Evolutionary conservation across 2,329 filamentous ascomycete genomes (phyloP), one percentile per base, ranked within the genome.

Genomic region (Hymenoscyphus albidus): DNA sequence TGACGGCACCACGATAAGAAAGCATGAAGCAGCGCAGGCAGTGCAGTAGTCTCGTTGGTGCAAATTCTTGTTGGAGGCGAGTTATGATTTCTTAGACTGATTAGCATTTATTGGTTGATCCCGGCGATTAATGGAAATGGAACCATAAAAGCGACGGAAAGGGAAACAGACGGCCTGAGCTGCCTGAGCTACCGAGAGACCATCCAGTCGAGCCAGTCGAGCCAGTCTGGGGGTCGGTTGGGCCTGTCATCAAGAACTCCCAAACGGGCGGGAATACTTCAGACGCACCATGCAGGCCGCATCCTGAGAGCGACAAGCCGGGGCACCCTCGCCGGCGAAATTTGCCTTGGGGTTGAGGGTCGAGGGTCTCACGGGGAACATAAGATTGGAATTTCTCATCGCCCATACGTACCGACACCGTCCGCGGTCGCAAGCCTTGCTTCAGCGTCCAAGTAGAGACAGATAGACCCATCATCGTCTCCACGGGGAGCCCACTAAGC

Each of bases 141-240:
- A 10, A 35, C 35, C 6, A 7, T 35, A 35, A 35, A 7, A 35
- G 6, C 6, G 35, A 10, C 32, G 12, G 14, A 58, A 27, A 39
- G 62, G 27, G 64, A 70, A 68, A 68, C 65, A 67, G 62, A 39
- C 14, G 62, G 61, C 32, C 40, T 64, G 32, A 22, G 38, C 55
- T 64, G 22, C 56, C 27, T 22, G 22, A 22, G 22, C 22, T 22
- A 22, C 22, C 27, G 27, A 27, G 27, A 27, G 27, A 27, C 27
- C 27, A 27, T 27, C 27, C 27, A 27, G 27, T 27, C 27, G 27
- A 27, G 27, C 27, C 44, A 58, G 44, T 35, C 9, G 5, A 35
- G 32, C 5, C 32, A 6, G 32, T 35, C 9, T 35, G 9, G 35
- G 35, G 35, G 35, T 10, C 35, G 5, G 35, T 35, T 10, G 42